These are phyloP conservation scores for Phaeosphaeriaceae sp. DNA, from an alignment of 2,329 filamentous ascomycete genomes.

Conservation along the genomic window DNA sequence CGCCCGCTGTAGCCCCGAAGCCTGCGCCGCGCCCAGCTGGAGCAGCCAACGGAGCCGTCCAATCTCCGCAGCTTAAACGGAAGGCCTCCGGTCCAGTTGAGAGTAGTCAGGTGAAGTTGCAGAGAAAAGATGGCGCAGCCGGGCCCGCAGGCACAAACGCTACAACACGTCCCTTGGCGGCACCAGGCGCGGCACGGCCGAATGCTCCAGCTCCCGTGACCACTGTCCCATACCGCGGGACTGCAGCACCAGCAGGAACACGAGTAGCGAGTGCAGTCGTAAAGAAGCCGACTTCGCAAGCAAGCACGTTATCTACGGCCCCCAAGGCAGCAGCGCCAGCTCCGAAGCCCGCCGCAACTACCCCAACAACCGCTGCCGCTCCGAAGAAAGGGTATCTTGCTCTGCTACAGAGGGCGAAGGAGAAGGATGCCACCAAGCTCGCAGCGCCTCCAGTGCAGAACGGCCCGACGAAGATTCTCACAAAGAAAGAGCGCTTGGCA, in stretches of 20 bases:
- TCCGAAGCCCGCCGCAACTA: slow-evolving; percentile 29
- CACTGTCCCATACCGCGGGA: slow-evolving; percentile 48
- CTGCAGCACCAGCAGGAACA: slow-evolving; percentile 39
- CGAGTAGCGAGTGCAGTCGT: slow-evolving; percentile 28
- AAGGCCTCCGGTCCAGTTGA: slow-evolving; percentile 49
- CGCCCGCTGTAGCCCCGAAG: slow-evolving; percentile 40
- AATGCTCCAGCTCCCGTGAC: slow-evolving; percentile 27
- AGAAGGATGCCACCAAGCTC: slow-evolving; percentile 57
- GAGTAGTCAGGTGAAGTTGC: slow-evolving; percentile 39
- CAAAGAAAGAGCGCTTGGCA: slow-evolving; percentile 62
- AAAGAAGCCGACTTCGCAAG: slow-evolving; percentile 33
- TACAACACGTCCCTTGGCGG: slow-evolving; percentile 32
- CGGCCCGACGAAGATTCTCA: slow-evolving; percentile 73
- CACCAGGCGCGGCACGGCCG: slow-evolving; percentile 31
- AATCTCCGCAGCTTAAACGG: slow-evolving; percentile 49
- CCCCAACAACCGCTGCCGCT: slow-evolving; percentile 45
- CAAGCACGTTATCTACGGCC: slow-evolving; percentile 19
- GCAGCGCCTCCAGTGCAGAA: slow-evolving; percentile 76
- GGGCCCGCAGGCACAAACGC: slow-evolving; percentile 34
- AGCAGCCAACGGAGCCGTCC: slow-evolving; percentile 37
- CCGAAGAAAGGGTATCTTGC: slow-evolving; percentile 79
- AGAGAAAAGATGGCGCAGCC: slow-evolving; percentile 40
- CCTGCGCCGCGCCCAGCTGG: slow-evolving; percentile 38
- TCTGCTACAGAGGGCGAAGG: slow-evolving; percentile 75
- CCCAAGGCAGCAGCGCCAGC: slow-evolving; percentile 30